Evolutionary conservation across 805 yeast genomes (phyloP), one percentile per base, ranked within the genome.

Genomic region (Lachancea dasiensis): DNA sequence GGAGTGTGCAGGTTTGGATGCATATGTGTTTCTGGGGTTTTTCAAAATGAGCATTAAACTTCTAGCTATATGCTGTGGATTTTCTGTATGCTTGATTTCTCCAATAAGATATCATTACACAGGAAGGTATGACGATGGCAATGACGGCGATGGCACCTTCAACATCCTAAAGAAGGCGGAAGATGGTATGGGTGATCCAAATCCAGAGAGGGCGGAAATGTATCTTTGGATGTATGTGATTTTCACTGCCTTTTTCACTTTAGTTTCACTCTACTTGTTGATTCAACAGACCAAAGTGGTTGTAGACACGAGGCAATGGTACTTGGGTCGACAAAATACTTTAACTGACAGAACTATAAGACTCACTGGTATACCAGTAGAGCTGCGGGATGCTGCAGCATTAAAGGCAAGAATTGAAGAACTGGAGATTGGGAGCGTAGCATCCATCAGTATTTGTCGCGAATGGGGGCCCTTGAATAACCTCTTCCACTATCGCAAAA

Each of bases 1-100:
- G 35, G 90, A 86, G 44, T 81, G 80, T 52, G 95, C 97, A 2
- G 98, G 98, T 0, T 63, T 90, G 30, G 98, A 90, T 63, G 97
- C 97, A 0, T 87, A 75, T 62, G 97, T 92, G 33, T 90, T 85
- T 53, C 63, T 90, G 22, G 87, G 87, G 3, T 89, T 90, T 57
- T 92, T 92, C 72, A 81, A 84, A 44, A 85, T 87, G 84, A 75
- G 92, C 44, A 84, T 89, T 34, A 76, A 77, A 55, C 65, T 85
- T 6, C 60, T 90, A 17, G 61, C 75, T 2, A 62, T 74, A 1
- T 80, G 87, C 52, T 72, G 85, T 32, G 41, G 84, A 2, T 75
- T 85, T 50, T 87, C 95, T 1, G 64, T 83, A 7, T 64, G 77
- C 4, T 70, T 90, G 3, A 82, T 90, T 15, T 81, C 95, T 1